Percentiles rank a stretch among this genome's conserved stretches.
These are phyloP conservation scores for Rhodotorula mucilaginosa DNA, from an alignment of 1,284 basidiomycete genomes.

Conservation along the genomic window DNA sequence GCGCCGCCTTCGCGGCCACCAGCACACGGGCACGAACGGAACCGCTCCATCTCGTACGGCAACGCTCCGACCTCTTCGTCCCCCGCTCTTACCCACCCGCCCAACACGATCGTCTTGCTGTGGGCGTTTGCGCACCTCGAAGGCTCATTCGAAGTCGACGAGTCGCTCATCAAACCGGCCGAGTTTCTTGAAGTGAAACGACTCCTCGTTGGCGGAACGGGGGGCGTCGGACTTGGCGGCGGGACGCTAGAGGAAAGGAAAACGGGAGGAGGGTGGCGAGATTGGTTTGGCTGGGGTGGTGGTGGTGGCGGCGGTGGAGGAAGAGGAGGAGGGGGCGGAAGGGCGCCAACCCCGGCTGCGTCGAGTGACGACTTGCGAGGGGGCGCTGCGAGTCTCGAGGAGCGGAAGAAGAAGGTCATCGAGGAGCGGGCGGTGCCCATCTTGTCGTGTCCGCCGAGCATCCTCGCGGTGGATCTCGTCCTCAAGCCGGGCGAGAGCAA, in stretches of 20 bases:
- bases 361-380: constrained; percentile 53
- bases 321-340: constrained; percentile 52
- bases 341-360: constrained; percentile 62
- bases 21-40: neutral
- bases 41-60: constrained; percentile 9
- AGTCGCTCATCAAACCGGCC: constrained; percentile 49
- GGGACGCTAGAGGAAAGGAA: constrained; percentile 57
- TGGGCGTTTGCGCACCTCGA: constrained; percentile 81
- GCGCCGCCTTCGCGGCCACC: neutral
- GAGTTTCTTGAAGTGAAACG: constrained; percentile 51
- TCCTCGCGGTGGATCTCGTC: constrained; percentile 76
- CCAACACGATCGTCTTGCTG: constrained; percentile 66
- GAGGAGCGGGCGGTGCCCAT: constrained; percentile 70
- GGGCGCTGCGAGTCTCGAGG: constrained; percentile 55
- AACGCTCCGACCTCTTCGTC: neutral
- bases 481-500: constrained; percentile 75
- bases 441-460: constrained; percentile 73
- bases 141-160: constrained; percentile 62
- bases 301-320: constrained; percentile 41
- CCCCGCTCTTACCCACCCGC: constrained; percentile 24
- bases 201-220: constrained; percentile 44
- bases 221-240: constrained; percentile 40
- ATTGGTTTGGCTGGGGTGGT: constrained; percentile 54
- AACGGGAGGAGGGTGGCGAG: constrained; percentile 47
- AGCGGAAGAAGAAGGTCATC: constrained; percentile 52